Evolutionary conservation across 306 rosid genomes (phyloP).

Genomic region (Fagus sylvatica): DNA sequence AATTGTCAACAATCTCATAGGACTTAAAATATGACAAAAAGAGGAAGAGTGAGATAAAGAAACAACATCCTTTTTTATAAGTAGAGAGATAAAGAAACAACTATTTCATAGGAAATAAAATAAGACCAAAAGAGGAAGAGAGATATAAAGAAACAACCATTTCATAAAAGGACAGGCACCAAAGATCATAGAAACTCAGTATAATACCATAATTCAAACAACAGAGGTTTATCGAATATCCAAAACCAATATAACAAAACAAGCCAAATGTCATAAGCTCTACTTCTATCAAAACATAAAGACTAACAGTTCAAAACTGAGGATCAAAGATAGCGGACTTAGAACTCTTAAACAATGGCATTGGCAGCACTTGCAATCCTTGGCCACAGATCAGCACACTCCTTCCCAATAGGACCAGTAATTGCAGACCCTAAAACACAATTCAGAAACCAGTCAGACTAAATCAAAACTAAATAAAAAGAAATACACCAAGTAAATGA

Average conservation of each 20-base stretch:
- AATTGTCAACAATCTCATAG: too few relatives aligned
- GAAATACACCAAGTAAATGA: too few relatives aligned
- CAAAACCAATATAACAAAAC: slow-evolving; percentile 13
- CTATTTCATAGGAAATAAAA: too few relatives aligned
- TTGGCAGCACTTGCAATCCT: slow-evolving; percentile 62
- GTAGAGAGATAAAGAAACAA: too few relatives aligned
- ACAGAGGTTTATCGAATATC: neutral
- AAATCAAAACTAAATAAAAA: neutral
- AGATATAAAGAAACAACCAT: too few relatives aligned
- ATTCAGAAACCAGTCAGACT: neutral
- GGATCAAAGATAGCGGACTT: neutral
- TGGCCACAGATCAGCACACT: slow-evolving; percentile 66
- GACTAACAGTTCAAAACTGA: neutral
- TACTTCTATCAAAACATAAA: neutral
- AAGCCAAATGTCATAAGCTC: neutral
- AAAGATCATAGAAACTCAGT: neutral
- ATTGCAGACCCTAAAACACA: slow-evolving; percentile 51
- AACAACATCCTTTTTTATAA: too few relatives aligned
- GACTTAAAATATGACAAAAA: too few relatives aligned
- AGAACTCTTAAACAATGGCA: slow-evolving; percentile 42
- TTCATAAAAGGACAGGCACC: too few relatives aligned
- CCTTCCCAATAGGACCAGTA: slow-evolving; percentile 61
- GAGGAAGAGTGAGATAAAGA: too few relatives aligned
- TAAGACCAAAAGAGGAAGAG: too few relatives aligned
- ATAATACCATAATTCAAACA: neutral